phyloP scores from a whole-genome alignment of 495 filamentous ascomycete genomes.

The Podospora pseudopauciseta region DNA sequence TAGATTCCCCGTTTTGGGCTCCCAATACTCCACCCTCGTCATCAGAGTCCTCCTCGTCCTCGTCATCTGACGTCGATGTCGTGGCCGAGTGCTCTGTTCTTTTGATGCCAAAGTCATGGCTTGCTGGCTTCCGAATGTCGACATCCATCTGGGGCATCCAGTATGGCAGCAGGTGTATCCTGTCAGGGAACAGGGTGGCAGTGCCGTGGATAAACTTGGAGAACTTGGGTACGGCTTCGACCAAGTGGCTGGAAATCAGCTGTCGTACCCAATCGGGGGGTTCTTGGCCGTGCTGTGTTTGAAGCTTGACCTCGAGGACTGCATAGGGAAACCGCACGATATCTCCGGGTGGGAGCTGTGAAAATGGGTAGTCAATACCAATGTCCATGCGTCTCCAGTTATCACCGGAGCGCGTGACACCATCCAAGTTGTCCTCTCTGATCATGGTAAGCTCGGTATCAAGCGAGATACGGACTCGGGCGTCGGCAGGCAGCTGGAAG shows the following conservation, averaged over 20 bases:
- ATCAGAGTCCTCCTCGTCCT: constrained; percentile 59
- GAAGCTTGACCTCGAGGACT: constrained; percentile 94
- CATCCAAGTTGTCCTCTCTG: constrained; percentile 92
- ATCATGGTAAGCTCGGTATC: constrained; percentile 94
- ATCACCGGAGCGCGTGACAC: constrained; percentile 65
- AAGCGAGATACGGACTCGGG: constrained; percentile 91
- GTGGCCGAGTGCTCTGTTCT: constrained; percentile 69
- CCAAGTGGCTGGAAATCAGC: constrained; percentile 84
- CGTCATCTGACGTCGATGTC: constrained; percentile 72
- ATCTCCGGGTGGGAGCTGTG: constrained; percentile 79
- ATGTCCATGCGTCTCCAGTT: constrained; percentile 99
- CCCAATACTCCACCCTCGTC: constrained; percentile 41
- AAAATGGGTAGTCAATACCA: constrained; percentile 92
- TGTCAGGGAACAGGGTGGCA: constrained; percentile 77
- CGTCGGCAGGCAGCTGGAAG: constrained; percentile 95
- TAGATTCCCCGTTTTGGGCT: constrained; percentile 33
- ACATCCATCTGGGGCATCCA: constrained; percentile 99
- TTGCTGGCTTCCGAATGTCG: constrained; percentile 91
- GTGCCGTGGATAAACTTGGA: constrained; percentile 98
- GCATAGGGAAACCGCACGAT: constrained; percentile 93
- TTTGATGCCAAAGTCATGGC: constrained; percentile 83
- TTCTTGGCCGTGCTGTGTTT: constrained; percentile 95
- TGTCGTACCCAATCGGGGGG: constrained; percentile 95
- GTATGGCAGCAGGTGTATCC: constrained; percentile 88
- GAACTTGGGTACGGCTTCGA: constrained; percentile 98